These are phyloP conservation scores for Colletotrichum tropicale DNA, from an alignment of 2,329 filamentous ascomycete genomes.

Conservation along the genomic window DNA sequence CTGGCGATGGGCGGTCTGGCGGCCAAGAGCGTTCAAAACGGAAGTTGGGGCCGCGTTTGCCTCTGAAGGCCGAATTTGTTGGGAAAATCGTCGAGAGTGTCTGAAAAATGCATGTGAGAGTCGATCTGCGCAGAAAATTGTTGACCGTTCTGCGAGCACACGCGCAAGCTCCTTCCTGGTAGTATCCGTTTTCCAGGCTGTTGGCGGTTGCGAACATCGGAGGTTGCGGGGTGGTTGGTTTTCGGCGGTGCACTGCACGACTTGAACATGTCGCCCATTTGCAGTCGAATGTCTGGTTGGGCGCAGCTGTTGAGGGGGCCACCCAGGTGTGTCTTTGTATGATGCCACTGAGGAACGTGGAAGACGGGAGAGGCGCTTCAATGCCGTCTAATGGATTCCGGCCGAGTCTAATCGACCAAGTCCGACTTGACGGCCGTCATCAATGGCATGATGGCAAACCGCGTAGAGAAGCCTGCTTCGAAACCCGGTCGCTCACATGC, in stretches of 20 bases:
- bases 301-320: background rate
- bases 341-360: background rate
- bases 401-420: background rate
- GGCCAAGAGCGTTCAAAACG: slow-evolving; percentile 19
- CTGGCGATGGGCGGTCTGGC: slow-evolving; percentile 20
- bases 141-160: slow-evolving; percentile 3
- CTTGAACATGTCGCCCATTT: background rate
- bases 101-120: slow-evolving; percentile 17
- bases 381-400: background rate
- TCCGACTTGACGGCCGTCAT: background rate
- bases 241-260: background rate
- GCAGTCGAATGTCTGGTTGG: background rate
- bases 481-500: background rate
- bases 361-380: background rate
- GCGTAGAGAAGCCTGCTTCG: background rate
- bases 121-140: slow-evolving; percentile 7
- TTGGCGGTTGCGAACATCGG: background rate
- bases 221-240: background rate
- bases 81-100: background rate
- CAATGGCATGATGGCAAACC: background rate
- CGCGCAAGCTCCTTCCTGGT: slow-evolving; percentile 8
- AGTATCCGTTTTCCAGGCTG: background rate
- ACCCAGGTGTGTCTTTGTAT: background rate
- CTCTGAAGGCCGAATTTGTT: slow-evolving; percentile 19
- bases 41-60: slow-evolving; percentile 17